phyloP scores from a whole-genome alignment of 306 rosid species.

The Gynostemma pentaphyllum region DNA sequence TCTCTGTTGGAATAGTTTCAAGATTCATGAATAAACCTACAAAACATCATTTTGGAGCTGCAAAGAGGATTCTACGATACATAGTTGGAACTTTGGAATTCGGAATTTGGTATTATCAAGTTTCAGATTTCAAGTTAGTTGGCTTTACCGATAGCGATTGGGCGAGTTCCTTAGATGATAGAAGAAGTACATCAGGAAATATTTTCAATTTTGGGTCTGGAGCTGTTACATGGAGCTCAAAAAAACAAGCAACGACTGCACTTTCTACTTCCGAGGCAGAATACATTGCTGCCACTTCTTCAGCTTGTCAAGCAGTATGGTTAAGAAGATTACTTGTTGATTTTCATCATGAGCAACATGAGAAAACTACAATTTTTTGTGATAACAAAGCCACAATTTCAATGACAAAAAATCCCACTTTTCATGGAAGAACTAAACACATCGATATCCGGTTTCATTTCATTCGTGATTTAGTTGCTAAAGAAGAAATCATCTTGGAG shows the following conservation, averaged over 20 bases:
- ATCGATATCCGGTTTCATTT: not conserved
- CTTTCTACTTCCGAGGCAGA: not conserved
- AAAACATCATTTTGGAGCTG: not conserved
- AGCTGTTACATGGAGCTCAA: constrained; percentile 6
- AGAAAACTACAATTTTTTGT: not conserved
- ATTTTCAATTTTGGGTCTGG: not conserved
- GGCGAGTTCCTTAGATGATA: constrained; percentile 1
- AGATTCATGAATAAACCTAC: not conserved
- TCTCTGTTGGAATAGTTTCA: not conserved
- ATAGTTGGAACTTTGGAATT: not conserved
- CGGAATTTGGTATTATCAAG: not conserved
- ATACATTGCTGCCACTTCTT: not conserved
- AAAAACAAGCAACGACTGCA: not conserved
- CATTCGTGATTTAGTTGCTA: not conserved
- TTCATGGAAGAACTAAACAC: too few species aligned
- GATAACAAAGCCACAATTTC: not conserved
- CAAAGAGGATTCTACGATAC: not conserved
- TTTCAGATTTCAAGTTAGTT: not conserved
- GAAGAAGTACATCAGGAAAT: constrained; percentile 1
- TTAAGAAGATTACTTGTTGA: not conserved
- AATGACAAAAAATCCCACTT: not conserved
- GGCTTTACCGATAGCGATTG: not conserved
- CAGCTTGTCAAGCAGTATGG: constrained; percentile 2
- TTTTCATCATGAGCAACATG: not conserved
- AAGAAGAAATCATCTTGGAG: not conserved